These are phyloP conservation scores for Aureobasidium sp. DNA, from an alignment of 2,329 filamentous ascomycete species.

Conservation along the genomic window DNA sequence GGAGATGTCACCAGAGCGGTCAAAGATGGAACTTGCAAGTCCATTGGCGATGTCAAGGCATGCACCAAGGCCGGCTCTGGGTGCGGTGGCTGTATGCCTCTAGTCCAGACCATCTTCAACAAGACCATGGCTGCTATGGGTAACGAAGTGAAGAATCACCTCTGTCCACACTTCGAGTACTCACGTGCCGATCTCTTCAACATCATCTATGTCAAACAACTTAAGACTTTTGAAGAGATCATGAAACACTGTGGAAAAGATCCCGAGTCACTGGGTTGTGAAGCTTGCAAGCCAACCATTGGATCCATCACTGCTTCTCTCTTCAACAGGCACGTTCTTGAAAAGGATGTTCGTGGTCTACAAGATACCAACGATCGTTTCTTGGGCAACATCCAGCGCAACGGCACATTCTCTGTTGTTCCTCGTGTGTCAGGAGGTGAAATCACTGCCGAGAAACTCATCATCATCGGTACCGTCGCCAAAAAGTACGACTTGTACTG, in stretches of 20 bases:
- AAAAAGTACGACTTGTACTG: slow-evolving; percentile 78
- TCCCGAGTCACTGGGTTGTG: slow-evolving; percentile 65
- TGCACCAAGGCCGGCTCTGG: slow-evolving; percentile 90
- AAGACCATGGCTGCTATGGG: slow-evolving; percentile 78
- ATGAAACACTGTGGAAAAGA: slow-evolving; percentile 72
- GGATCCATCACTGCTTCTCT: slow-evolving; percentile 72
- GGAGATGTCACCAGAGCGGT: slow-evolving; percentile 64
- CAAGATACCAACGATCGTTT: slow-evolving; percentile 90
- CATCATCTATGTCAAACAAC: slow-evolving; percentile 71
- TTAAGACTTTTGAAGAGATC: slow-evolving; percentile 63
- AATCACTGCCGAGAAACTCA: slow-evolving; percentile 77
- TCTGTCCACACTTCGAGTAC: slow-evolving; percentile 77
- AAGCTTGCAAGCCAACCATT: slow-evolving; percentile 75
- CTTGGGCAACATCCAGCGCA: slow-evolving; percentile 80
- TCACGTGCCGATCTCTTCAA: slow-evolving; percentile 85
- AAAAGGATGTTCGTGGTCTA: slow-evolving; percentile 58
- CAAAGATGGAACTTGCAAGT: slow-evolving; percentile 72
- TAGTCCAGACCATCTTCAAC: slow-evolving; percentile 86
- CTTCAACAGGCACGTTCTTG: slow-evolving; percentile 77
- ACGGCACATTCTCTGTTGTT: slow-evolving; percentile 83
- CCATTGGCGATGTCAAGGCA: slow-evolving; percentile 71
- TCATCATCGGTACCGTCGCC: slow-evolving; percentile 74
- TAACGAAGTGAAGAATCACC: slow-evolving; percentile 74
- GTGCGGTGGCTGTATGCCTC: slow-evolving; percentile 81
- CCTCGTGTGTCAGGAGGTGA: slow-evolving; percentile 77